A percentile compares a stretch with the other conserved stretches of the same genome.
Evolutionary conservation across 305 asterid genomes (phyloP).

Genomic region (Fraxinus angustifolia): DNA sequence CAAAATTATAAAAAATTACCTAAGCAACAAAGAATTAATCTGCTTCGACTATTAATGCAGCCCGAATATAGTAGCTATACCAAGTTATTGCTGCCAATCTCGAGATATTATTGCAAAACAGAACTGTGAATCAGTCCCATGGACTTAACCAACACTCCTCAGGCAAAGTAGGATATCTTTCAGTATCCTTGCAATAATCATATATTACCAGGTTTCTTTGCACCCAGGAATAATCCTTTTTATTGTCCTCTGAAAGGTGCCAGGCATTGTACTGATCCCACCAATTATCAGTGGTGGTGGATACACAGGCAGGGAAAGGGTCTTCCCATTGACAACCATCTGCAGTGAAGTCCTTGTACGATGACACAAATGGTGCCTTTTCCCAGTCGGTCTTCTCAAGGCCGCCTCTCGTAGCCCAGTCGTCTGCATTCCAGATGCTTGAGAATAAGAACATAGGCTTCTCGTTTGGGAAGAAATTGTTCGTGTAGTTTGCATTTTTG

Average conservation of each 20-base stretch:
- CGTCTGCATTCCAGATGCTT: constrained; percentile 95
- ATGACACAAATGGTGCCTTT: constrained; percentile 84
- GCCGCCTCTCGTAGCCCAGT: constrained; percentile 95
- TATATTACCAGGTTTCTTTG: constrained; percentile 82
- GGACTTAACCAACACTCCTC: constrained; percentile 64
- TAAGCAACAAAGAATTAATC: neutral
- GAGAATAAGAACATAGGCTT: constrained; percentile 89
- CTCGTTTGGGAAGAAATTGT: constrained; percentile 74
- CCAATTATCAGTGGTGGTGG: constrained; percentile 75
- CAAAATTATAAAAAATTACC: neutral
- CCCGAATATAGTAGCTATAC: neutral
- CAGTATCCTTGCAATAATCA: constrained; percentile 66
- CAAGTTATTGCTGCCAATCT: neutral
- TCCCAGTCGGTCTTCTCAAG: constrained; percentile 86
- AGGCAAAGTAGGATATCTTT: constrained; percentile 58
- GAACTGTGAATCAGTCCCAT: neutral
- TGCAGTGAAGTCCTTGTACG: constrained; percentile 63
- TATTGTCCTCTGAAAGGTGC: constrained; percentile 64
- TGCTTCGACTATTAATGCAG: neutral
- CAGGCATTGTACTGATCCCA: constrained; percentile 84
- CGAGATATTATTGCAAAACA: neutral
- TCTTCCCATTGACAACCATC: constrained; percentile 87
- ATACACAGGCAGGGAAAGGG: constrained; percentile 75
- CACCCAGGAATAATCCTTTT: constrained; percentile 76
- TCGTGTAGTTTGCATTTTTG: constrained; percentile 77